A percentile compares a stretch with the other conserved stretches of the same genome.
These are phyloP conservation scores for Populus simonii DNA, from an alignment of 345 rosid genomes.

Conservation along the genomic window DNA sequence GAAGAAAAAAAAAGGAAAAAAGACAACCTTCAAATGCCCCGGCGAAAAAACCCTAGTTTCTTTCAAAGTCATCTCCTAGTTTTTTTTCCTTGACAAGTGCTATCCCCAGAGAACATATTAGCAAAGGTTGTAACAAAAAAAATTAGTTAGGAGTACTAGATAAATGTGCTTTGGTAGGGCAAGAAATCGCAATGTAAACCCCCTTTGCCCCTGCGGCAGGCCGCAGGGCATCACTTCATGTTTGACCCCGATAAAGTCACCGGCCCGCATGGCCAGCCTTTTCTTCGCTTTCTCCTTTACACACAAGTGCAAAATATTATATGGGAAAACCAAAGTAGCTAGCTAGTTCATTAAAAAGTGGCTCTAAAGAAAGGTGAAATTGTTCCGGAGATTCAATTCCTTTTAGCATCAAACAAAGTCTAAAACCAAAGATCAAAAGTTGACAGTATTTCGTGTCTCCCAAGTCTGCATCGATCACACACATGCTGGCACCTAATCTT, in stretches of 20 bases:
- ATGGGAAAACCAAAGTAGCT: conserved; percentile 1
- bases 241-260: conserved; percentile 42
- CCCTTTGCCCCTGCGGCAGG: not conserved
- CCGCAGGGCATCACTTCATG: conserved; percentile 23
- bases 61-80: no score
- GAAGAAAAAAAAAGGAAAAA: no score
- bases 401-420: conserved; percentile 37
- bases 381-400: conserved; percentile 30
- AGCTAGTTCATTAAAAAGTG: conserved; percentile 7
- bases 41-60: no score
- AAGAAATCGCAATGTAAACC: not conserved
- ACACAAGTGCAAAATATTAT: not conserved
- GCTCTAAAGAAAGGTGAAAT: not conserved
- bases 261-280: conserved; percentile 24
- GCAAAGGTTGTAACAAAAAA: no score
- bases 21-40: no score
- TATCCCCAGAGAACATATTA: no score
- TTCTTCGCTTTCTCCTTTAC: conserved; percentile 14
- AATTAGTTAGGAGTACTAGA: not conserved
- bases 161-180: not conserved
- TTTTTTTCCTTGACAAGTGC: no score
- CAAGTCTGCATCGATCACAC: conserved; percentile 10
- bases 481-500: not conserved
- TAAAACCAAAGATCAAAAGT: conserved; percentile 28
- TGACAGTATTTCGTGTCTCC: conserved; percentile 21